Base-by-base conservation (phyloP, 768 basidiomycete genomes). In the Dictyophora rubrovolvata region DNA sequence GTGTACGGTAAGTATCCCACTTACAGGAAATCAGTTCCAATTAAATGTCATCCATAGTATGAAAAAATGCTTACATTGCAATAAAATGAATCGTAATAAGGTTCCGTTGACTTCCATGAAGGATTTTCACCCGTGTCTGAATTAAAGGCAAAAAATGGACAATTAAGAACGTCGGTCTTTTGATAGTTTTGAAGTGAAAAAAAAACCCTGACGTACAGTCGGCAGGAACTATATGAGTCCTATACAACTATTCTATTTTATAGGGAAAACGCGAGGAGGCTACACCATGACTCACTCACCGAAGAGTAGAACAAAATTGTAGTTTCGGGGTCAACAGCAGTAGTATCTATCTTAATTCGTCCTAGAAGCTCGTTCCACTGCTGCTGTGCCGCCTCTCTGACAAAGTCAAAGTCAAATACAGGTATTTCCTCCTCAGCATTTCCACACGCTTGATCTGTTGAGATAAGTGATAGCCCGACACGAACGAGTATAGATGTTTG, bases 1-100 rank as follows among this genome's bases (percentile, higher is more conserved):
- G 69, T 0, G 82, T 83, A 16, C 83, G 74, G 65, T 79, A 84
- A 1, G 83, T 84, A 61, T 85, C 83, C 84, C 83, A 83, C 81
- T 84, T 56, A 8, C 23, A n/a, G 2, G 42, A 8, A 47, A 20
- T 22, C 18, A 54, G 48, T 23, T 16, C n/a, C n/a, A 14, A 6
- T 2, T 28, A n/a, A 36, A 48, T 54, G 5, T 55, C 42, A 5
- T 10, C 22, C 35, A 53, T 12, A 42, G 22, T 42, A 34, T 36
- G 48, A 55, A 16, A 53, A 34, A 20, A 10, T 10, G 63, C 78
- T n/a, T 61, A 82, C 83, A 59, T 85, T 85, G 69, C 84, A 86
- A 61, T 86, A 85, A 54, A 84, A 75, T 0, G 83, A 83, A 66
- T 86, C 83, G 57, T 75, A 85, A 61, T 86, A 86, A 0, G 84